Evolutionary conservation across 169 alveolate species (phyloP).

Genomic region (Plasmodium fragile): DNA sequence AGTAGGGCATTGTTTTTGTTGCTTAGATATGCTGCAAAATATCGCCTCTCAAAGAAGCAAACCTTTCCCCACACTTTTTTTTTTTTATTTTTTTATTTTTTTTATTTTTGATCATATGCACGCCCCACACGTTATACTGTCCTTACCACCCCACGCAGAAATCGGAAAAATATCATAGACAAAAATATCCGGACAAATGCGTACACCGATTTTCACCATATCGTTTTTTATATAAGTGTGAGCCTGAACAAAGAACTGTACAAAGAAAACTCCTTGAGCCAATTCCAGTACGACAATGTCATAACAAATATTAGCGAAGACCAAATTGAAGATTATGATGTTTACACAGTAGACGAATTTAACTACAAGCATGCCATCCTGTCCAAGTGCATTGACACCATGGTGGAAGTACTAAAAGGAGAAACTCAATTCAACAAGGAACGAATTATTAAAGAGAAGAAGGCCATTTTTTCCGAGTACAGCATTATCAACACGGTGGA

Average conservation of each 20-base stretch:
- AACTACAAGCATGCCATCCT: conserved; percentile 65
- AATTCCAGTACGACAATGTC: conserved; percentile 25
- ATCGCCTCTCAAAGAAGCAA: neutral
- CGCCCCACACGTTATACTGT: neutral
- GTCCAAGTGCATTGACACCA: conserved; percentile 67
- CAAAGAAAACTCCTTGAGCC: conserved; percentile 15
- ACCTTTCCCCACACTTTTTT: neutral
- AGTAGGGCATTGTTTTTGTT: conserved; percentile 40
- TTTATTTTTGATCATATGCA: neutral
- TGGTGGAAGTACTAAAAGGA: conserved; percentile 74
- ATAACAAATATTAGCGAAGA: conserved; percentile 37
- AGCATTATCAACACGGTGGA: conserved; percentile 87
- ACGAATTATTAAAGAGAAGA: conserved; percentile 86
- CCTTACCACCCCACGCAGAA: neutral
- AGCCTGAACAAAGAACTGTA: conserved; percentile 73
- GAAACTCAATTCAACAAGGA: conserved; percentile 86
- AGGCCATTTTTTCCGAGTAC: conserved; percentile 90
- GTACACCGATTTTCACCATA: conserved; percentile 90
- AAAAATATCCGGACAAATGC: conserved; percentile 89
- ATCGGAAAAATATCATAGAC: conserved; percentile 34
- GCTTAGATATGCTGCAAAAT: neutral
- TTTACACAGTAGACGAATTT: conserved; percentile 68
- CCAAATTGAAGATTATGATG: conserved; percentile 59
- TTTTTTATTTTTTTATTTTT: no score
- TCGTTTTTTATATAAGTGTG: conserved; percentile 87